Evolutionary conservation across 352 stramenopile genomes (phyloP).

Genomic region (Blastocystis sp.): DNA sequence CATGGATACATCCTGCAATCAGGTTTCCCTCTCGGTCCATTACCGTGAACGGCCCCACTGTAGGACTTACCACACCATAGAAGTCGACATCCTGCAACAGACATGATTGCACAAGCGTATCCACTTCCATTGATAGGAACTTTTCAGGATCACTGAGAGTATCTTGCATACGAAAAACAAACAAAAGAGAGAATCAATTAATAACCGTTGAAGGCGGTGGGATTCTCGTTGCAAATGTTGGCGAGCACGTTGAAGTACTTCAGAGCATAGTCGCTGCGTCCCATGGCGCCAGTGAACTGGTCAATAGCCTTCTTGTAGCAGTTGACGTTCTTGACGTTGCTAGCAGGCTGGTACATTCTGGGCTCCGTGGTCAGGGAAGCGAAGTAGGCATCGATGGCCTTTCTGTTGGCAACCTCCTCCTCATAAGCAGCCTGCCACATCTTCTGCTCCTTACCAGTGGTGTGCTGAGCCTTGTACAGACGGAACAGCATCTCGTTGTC

Average conservation of each 20-base stretch:
- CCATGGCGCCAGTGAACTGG: not conserved
- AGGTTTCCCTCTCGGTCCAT: not conserved
- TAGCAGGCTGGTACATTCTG: not conserved
- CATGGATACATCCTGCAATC: not conserved
- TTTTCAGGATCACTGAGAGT: not conserved
- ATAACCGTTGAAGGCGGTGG: conserved; percentile 9
- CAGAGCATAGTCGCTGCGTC: conserved; percentile 20
- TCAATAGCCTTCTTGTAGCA: not conserved
- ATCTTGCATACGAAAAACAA: not conserved
- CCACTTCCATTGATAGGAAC: no score
- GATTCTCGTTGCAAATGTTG: not conserved
- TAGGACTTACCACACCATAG: not conserved
- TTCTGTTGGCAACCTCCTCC: conserved; percentile 14
- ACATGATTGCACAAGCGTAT: no score
- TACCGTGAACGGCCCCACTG: not conserved
- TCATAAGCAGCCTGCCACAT: not conserved
- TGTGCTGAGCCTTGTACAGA: not conserved
- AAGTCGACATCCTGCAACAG: not conserved
- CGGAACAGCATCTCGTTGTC: conserved; percentile 30
- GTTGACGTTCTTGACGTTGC: not conserved
- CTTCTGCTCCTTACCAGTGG: conserved; percentile 15
- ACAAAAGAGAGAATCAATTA: not conserved
- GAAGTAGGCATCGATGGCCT: not conserved
- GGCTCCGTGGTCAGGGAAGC: not conserved
- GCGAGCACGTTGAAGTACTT: conserved; percentile 28